Percentiles rank a stretch among this genome's conserved stretches.
Conservation (phyloP, 495 filamentous ascomycete genomes). For the Tuber aestivum region DNA sequence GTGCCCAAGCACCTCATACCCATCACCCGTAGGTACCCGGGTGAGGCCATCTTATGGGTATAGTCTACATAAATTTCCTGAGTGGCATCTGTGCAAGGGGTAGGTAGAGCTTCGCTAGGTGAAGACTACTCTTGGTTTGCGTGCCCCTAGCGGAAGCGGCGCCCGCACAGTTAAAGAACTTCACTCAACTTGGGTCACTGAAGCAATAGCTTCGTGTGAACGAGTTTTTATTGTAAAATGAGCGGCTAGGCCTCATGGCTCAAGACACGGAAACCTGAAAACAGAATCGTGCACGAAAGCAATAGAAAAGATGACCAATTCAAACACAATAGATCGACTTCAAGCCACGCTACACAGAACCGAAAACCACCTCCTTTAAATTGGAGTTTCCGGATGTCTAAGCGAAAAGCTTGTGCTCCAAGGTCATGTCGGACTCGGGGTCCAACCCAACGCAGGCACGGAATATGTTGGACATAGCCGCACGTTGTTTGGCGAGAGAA, state of each 20-base stretch:
- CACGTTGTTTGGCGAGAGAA: conserved; percentile 91
- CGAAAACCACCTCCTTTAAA: neutral
- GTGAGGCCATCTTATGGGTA: neutral
- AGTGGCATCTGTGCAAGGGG: neutral
- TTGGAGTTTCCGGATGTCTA: conserved; percentile 15
- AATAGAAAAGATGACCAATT: neutral
- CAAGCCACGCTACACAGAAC: neutral
- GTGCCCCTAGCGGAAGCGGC: too few species aligned
- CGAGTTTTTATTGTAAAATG: neutral
- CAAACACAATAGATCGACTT: neutral
- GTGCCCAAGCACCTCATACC: neutral
- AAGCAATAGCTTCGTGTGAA: neutral
- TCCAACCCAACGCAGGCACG: conserved; percentile 94
- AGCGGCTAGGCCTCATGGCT: neutral
- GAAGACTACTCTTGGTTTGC: neutral
- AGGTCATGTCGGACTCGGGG: conserved; percentile 98
- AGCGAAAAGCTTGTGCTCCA: conserved; percentile 94
- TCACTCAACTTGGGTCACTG: neutral
- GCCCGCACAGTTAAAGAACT: neutral
- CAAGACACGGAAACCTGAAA: neutral
- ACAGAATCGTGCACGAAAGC: neutral
- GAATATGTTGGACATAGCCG: conserved; percentile 95
- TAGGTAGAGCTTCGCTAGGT: neutral
- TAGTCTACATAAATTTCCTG: neutral
- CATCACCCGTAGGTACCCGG: neutral